phyloP scores from a whole-genome alignment of 1,284 basidiomycete genomes.

The Ganoderma lucidum region DNA sequence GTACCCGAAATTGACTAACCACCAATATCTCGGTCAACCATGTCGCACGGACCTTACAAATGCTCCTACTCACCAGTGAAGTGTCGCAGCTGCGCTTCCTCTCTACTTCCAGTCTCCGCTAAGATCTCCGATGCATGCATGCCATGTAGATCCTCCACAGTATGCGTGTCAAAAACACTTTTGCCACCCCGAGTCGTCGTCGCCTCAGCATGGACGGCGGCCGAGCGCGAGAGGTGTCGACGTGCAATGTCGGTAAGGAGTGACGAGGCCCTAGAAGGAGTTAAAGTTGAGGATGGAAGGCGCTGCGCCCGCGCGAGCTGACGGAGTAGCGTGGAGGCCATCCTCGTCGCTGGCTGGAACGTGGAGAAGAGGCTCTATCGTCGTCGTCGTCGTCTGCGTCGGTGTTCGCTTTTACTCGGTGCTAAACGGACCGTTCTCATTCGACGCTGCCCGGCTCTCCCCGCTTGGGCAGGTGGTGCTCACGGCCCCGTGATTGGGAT shows the following conservation, averaged over 20 bases:
- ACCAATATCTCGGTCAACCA: conserved; percentile 16
- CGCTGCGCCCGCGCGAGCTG: conserved; percentile 47
- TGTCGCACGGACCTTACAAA: conserved; percentile 14
- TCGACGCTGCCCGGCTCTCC: conserved; percentile 34
- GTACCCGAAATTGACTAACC: conserved; percentile 88
- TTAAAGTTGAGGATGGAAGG: conserved; percentile 27
- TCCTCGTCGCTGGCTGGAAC: conserved; percentile 42
- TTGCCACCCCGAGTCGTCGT: conserved; percentile 43
- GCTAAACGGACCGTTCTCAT: conserved; percentile 44
- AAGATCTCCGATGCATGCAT: conserved; percentile 82
- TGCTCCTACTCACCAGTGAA: conserved; percentile 77
- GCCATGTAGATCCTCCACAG: conserved; percentile 84
- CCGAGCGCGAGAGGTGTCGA: conserved; percentile 36
- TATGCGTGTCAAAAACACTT: conserved; percentile 69
- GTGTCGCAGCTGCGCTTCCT: conserved; percentile 88
- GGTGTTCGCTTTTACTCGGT: conserved; percentile 43
- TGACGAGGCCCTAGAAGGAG: conserved; percentile 37
- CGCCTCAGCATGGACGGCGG: conserved; percentile 36
- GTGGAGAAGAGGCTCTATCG: conserved; percentile 23
- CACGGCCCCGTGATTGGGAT: conserved; percentile 36
- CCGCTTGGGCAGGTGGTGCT: conserved; percentile 32
- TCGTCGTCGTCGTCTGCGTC: conserved; percentile 40
- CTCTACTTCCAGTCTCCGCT: conserved; percentile 74
- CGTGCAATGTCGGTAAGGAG: conserved; percentile 30
- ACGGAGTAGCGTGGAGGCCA: conserved; percentile 62